Evolutionary conservation across 2,329 filamentous ascomycete genomes (phyloP), one percentile per base, ranked within the genome.

Genomic region (Diaporthe citriasiana): DNA sequence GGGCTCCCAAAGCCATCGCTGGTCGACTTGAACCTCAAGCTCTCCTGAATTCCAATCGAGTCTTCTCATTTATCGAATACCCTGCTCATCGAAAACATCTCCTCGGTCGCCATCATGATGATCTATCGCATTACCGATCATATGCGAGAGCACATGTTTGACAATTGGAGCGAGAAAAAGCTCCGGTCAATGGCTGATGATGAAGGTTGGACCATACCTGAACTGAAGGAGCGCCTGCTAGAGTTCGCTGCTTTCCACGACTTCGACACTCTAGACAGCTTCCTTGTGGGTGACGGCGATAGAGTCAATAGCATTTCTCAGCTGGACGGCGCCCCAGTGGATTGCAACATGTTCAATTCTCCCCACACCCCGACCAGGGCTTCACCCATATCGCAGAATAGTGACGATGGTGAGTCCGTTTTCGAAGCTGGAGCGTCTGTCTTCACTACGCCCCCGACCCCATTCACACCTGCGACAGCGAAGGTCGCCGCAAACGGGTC

Each of bases 91-190:
- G 12, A 27, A 4, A 51, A 22, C 33, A 6, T n/a, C 30, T 27
- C 8, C 25, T 3, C 10, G 10, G 4, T 50, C 17, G n/a, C n/a
- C n/a, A 68, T 13, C 15, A 53, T 68, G 63, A 13, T 51, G 47
- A 30, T 1, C 27, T 27, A 10, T 2, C 63, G 63, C n/a, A 53
- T 68, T 22, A 27, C 47, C 33, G 63, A 68, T 6, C 33, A 68
- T 5, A 53, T 68, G 63, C 63, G 47, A 22, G 47, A 53, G 33
- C 47, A 53, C 3, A 38, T 68, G 47, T 68, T 68, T 15, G 63
- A 40, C n/a, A 51, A 53, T 30, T 68, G 47, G 47, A 27, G 22
- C 7, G n/a, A 53, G 9, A 0, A 40, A 47, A n/a, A 51, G 7
- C 33, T 68, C 22, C 63, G 40, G n/a, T 27, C 22, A 1, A 53